Conservation (phyloP, 352 stramenopile species). For the Pythium myriotylum region DNA sequence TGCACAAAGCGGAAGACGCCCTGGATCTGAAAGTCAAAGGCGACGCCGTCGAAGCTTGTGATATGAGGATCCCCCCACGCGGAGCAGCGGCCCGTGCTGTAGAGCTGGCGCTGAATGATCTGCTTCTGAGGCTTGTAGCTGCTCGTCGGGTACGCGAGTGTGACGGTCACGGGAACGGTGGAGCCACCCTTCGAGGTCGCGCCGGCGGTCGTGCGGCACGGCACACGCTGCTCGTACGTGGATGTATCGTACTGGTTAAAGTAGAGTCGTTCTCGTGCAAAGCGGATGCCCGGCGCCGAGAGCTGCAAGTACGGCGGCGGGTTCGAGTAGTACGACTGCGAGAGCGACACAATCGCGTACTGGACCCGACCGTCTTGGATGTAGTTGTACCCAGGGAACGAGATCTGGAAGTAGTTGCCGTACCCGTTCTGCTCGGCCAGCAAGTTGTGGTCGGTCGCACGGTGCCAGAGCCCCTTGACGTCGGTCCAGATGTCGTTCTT, state of each 20-base stretch:
- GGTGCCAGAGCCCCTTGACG: too few species aligned
- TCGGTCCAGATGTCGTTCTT: too few species aligned
- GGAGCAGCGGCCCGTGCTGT: constrained; percentile 14
- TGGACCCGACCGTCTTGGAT: constrained; percentile 12
- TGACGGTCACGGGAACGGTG: constrained; percentile 4
- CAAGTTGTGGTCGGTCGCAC: too few species aligned
- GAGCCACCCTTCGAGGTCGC: background rate
- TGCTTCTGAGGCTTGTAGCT: constrained; percentile 7
- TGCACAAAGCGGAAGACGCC: constrained; percentile 31
- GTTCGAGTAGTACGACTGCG: background rate
- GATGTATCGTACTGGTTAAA: constrained; percentile 10
- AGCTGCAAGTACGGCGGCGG: constrained; percentile 10
- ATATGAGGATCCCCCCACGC: constrained; percentile 34
- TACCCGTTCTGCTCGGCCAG: background rate
- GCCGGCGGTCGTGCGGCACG: constrained; percentile 8
- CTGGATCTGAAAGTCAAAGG: constrained; percentile 30
- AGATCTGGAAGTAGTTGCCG: background rate
- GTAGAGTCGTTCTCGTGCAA: background rate
- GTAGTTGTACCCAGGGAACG: background rate
- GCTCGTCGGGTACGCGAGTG: background rate
- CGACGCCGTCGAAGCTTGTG: constrained; percentile 30
- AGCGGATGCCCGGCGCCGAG: constrained; percentile 4
- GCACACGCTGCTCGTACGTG: constrained; percentile 11
- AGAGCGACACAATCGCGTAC: background rate
- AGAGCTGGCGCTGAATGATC: constrained; percentile 22